A percentile compares a stretch with the other conserved stretches of the same genome.
These are phyloP conservation scores for Pascua sp. DNA, from an alignment of 1,284 basidiomycete genomes.

Conservation along the genomic window DNA sequence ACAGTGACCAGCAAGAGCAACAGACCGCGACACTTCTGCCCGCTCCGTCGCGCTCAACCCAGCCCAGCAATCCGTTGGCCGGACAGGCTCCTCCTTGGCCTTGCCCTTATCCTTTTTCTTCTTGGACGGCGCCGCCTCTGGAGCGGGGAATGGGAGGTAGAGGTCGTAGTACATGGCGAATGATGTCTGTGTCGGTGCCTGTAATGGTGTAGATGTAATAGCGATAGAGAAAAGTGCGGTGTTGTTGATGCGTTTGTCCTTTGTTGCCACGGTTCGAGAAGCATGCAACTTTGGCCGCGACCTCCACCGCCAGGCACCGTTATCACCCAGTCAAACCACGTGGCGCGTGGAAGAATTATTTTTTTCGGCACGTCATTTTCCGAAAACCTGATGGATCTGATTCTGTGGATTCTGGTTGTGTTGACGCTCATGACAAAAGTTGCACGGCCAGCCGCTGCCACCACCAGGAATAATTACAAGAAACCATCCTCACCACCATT, in stretches of 20 bases:
- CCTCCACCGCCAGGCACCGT: too few relatives aligned
- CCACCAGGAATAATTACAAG: conserved; percentile 30
- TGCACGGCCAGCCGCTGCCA: too few relatives aligned
- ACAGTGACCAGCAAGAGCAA: conserved; percentile 43
- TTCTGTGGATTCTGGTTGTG: too few relatives aligned
- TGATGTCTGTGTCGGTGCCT: neutral
- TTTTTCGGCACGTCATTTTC: too few relatives aligned
- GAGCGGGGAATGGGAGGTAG: conserved; percentile 41
- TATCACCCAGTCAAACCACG: too few relatives aligned
- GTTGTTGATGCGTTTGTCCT: neutral
- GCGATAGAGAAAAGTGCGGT: conserved; percentile 28
- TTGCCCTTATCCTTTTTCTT: conserved; percentile 40
- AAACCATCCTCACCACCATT: conserved; percentile 1
- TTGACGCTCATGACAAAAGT: too few relatives aligned
- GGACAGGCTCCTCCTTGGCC: conserved; percentile 18
- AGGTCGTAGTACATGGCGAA: conserved; percentile 47
- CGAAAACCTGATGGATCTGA: too few relatives aligned
- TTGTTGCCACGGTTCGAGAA: neutral
- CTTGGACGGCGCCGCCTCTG: conserved; percentile 14
- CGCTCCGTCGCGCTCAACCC: conserved; percentile 32
- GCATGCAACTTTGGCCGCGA: too few relatives aligned
- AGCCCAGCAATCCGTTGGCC: conserved; percentile 34
- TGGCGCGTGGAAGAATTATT: too few relatives aligned
- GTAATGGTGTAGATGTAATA: neutral
- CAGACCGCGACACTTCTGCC: conserved; percentile 29